Base-by-base conservation (phyloP, 805 yeast species). In the Hanseniaspora lachancei region DNA sequence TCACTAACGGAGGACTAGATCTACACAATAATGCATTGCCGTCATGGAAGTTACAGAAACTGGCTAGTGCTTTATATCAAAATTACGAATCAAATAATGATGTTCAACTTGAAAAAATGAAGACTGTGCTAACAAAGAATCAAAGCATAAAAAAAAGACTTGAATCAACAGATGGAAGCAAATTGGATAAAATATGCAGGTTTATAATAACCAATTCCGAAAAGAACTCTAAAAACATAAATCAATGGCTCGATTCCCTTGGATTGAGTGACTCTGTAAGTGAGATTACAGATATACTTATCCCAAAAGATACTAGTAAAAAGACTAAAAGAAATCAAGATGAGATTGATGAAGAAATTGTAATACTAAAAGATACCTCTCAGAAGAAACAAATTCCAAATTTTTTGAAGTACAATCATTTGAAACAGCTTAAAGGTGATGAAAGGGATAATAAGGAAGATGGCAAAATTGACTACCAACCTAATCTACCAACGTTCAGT, bases 401-500 rank as follows among this genome's bases (percentile, higher is more conserved):
- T 20, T 53, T 53, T 32, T 39, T 53, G 10, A 53, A 39, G 9
- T 53, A n/a, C 32, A 21, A 36, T 18, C 42, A 46, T 39, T 39
- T 53, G 18, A 53, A 36, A 13, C 35, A 32, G 7, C 23, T 53
- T 2, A 46, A 35, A 13, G 36, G 36, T n/a, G 29, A 35, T 21
- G 29, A 5, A 15, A 27, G 2, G 3, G 4, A 13, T 18, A 18
- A 48, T 5, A 27, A 38, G 2, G 32, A 27, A 3, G 41, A 43
- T 18, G 38, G 35, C 8, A 29, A 40, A 20, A 24, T 38, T n/a
- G 40, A 49, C n/a, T 53, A 42, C 21, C 16, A 46, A 15, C 56
- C 56, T 2, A 53, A 46, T 13, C 50, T 53, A 5, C 56, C 56
- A 18, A 12, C 40, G 6, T 53, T 53, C 27, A 53, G 56, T 39